These are phyloP conservation scores for Rhodotorula glutinis DNA, from an alignment of 1,284 basidiomycete species.

Conservation along the genomic window DNA sequence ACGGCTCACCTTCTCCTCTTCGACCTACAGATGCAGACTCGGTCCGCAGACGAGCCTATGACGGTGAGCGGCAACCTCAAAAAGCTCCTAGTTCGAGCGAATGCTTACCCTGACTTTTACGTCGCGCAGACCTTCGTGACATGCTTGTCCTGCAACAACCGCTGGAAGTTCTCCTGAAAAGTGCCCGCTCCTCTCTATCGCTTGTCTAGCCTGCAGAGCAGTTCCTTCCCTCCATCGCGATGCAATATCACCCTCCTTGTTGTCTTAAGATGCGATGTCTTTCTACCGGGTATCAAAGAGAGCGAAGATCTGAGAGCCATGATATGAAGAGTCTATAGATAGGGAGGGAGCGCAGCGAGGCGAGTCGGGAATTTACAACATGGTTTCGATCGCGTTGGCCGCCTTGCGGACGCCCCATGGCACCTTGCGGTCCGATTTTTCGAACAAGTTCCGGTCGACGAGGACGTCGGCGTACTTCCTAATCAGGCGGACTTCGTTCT, in stretches of 20 bases:
- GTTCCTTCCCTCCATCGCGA: too few species aligned
- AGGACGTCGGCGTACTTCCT: slow-evolving; percentile 49
- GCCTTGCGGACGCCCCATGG: slow-evolving; percentile 54
- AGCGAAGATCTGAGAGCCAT: too few species aligned
- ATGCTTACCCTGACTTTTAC: neutral
- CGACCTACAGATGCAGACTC: slow-evolving; percentile 65
- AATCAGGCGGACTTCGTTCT: slow-evolving; percentile 52
- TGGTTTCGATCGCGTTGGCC: slow-evolving; percentile 29
- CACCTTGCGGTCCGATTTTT: slow-evolving; percentile 60
- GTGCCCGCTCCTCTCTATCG: too few species aligned
- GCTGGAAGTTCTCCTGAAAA: slow-evolving; percentile 66
- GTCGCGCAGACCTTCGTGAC: slow-evolving; percentile 59
- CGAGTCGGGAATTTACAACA: slow-evolving; percentile 3
- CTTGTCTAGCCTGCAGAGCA: neutral
- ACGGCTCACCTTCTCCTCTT: neutral
- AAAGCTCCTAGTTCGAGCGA: slow-evolving; percentile 2
- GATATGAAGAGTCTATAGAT: too few species aligned
- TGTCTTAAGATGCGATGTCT: too few species aligned
- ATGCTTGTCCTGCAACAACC: slow-evolving; percentile 60
- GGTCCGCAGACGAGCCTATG: slow-evolving; percentile 95
- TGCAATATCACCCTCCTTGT: too few species aligned
- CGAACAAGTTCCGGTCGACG: slow-evolving; percentile 54
- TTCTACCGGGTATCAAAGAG: too few species aligned
- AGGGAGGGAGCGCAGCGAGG: too few species aligned
- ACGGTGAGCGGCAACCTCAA: slow-evolving; percentile 31